A percentile compares a stretch with the other conserved stretches of the same genome.
Evolutionary conservation across 306 rosid genomes (phyloP).

Genomic region (Astragalus membranaceus): DNA sequence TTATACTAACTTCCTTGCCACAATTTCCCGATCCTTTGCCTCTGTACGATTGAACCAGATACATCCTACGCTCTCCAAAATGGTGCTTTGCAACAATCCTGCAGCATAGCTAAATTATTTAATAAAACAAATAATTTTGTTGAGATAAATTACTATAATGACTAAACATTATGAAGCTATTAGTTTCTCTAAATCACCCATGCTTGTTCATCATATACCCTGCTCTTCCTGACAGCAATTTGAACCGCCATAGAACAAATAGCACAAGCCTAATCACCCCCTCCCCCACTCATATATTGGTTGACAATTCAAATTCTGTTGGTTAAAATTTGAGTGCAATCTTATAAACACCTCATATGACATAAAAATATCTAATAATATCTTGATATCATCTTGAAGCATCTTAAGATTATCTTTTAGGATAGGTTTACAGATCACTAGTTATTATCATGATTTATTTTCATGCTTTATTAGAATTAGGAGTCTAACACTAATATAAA

Average conservation of each 20-base stretch:
- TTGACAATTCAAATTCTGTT: neutral
- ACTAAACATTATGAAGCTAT: neutral
- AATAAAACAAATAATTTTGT: neutral
- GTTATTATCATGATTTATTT: too few relatives aligned
- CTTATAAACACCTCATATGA: neutral
- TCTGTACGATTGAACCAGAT: slow-evolving; percentile 94
- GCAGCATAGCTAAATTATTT: neutral
- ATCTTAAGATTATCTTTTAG: too few relatives aligned
- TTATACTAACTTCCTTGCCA: slow-evolving; percentile 76
- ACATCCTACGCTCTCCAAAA: slow-evolving; percentile 92
- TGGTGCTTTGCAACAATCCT: slow-evolving; percentile 95
- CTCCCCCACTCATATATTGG: neutral
- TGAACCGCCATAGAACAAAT: neutral
- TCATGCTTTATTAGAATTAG: too few relatives aligned
- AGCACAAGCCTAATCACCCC: neutral
- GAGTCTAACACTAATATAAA: too few relatives aligned
- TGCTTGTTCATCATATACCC: neutral
- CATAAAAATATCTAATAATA: neutral
- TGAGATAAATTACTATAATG: neutral
- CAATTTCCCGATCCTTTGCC: slow-evolving; percentile 90
- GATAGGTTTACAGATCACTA: too few relatives aligned
- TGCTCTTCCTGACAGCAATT: neutral
- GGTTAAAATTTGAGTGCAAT: neutral
- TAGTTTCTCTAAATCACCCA: neutral
- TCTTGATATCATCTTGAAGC: too few relatives aligned